Evolutionary conservation across 345 rosid species (phyloP).

Genomic region (Rhizophora mangle): DNA sequence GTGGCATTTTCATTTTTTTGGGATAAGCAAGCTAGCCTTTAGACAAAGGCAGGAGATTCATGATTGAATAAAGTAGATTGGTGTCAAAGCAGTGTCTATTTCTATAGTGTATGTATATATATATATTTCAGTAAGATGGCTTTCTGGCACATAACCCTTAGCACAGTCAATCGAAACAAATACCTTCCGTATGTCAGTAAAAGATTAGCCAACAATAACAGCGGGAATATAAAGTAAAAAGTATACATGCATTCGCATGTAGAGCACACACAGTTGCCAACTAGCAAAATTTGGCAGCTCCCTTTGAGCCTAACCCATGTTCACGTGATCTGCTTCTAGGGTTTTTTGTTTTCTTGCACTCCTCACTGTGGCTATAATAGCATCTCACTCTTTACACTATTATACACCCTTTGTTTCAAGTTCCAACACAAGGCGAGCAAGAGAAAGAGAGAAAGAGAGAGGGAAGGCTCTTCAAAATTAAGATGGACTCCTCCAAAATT

Average conservation of each 20-base stretch:
- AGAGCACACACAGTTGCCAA: slow-evolving; percentile 43
- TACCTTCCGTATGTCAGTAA: too few relatives aligned
- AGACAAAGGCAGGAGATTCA: too few relatives aligned
- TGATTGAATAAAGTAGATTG: too few relatives aligned
- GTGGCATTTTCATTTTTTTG: too few relatives aligned
- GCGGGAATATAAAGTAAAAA: neutral
- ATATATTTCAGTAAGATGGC: too few relatives aligned
- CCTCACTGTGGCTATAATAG: slow-evolving; percentile 39
- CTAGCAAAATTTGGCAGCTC: slow-evolving; percentile 72
- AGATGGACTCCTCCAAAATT: slow-evolving; percentile 52
- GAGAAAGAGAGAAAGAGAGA: neutral
- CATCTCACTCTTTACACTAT: slow-evolving; percentile 15
- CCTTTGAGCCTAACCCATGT: slow-evolving; percentile 38
- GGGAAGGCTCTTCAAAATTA: neutral
- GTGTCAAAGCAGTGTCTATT: too few relatives aligned
- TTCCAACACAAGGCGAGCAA: neutral
- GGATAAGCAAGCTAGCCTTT: too few relatives aligned
- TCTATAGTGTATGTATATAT: too few relatives aligned
- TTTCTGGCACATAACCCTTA: too few relatives aligned
- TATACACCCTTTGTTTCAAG: neutral
- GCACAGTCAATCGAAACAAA: too few relatives aligned
- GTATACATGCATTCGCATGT: slow-evolving; percentile 23
- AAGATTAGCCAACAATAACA: neutral
- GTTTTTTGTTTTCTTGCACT: slow-evolving; percentile 24
- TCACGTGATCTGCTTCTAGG: slow-evolving; percentile 65